Base-by-base conservation (phyloP, 2,329 filamentous ascomycete species). In the Neofusicoccum parvum region DNA sequence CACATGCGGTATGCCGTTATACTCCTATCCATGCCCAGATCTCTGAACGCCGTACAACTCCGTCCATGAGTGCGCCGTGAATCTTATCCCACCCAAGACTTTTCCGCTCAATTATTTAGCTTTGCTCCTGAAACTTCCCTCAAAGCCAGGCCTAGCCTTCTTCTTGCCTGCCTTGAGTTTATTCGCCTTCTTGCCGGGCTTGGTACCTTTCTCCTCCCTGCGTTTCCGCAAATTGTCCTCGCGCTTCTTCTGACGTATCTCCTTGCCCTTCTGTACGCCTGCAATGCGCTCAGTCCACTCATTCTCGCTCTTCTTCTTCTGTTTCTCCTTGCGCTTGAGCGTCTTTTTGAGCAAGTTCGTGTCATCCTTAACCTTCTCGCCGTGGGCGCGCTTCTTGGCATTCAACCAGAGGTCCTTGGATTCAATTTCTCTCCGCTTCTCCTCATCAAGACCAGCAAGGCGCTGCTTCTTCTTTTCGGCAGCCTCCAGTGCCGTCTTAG, bases 331-430 rank as follows among this genome's bases (percentile, higher is more conserved):
- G 70, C 94, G 89, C 85, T 97, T 97, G 70, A 98, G 83, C 0
- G 94, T 91, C 84, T 97, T 97, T 84, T 97, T 97, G 34, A 80
- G 85, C 65, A 97, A 80, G 51, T 86, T 88, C 68, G 92, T 92
- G 76, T 97, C 92, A 74, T 98, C 93, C 67, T 88, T 88, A 39
- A 97, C 90, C 75, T 92, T 91, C 74, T 97, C 94, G 56, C 95
- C 95, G 76, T 96, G 92, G 1, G 90, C 92, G 27, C 91, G 88
- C 79, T 92, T 92, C 79, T 94, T 90, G 2, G 95, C 95, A 54
- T 91, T 94, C 66, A 97, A 83, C 95, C 95, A 99, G 66, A 89
- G 83, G 73, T 99, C 94, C 82, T 98, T 98, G 79, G 97, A 92
- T 67, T 93, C 88, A 50, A 98, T 90, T 67, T 96, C 92, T 68